Conservation (phyloP, 2,329 filamentous ascomycete species). For the Zymoseptoria brevis region DNA sequence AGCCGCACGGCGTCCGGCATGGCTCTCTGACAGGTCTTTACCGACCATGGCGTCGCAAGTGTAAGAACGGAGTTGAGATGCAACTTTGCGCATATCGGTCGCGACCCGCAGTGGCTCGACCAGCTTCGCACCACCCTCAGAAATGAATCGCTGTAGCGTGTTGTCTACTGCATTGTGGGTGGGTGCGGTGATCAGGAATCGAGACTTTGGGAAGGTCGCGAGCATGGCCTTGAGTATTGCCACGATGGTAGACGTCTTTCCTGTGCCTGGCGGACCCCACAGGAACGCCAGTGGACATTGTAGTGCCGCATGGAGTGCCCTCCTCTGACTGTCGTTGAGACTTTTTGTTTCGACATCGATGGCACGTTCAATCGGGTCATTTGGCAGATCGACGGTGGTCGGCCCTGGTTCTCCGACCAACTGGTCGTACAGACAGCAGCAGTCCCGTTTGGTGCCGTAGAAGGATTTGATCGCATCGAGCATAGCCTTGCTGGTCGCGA, state of each 20-base stretch:
- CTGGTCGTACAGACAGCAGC: neutral
- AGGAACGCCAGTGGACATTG: constrained; percentile 51
- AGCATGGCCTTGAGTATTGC: constrained; percentile 51
- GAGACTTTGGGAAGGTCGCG: constrained; percentile 22
- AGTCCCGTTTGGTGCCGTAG: neutral
- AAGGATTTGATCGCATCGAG: constrained; percentile 1
- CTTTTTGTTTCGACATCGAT: constrained; percentile 22
- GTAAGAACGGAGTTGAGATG: neutral
- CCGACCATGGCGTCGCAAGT: constrained; percentile 5
- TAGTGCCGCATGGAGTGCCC: constrained; percentile 49
- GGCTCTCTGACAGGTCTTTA: neutral
- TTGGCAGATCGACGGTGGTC: neutral
- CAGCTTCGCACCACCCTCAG: neutral
- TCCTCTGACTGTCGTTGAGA: constrained; percentile 48
- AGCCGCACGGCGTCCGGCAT: neutral
- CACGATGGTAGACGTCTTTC: constrained; percentile 66
- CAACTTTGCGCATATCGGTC: constrained; percentile 2
- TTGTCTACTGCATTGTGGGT: constrained; percentile 5
- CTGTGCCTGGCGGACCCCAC: constrained; percentile 66
- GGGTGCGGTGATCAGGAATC: constrained; percentile 2
- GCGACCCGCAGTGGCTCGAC: constrained; percentile 1
- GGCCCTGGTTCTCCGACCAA: neutral
- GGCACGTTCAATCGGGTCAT: neutral
- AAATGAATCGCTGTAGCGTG: constrained; percentile 1
- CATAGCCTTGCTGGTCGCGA: constrained; percentile 2